A percentile compares a stretch with the other conserved stretches of the same genome.
Evolutionary conservation across 441 rosid species (phyloP).

Genomic region (Raphanus hybrid): DNA sequence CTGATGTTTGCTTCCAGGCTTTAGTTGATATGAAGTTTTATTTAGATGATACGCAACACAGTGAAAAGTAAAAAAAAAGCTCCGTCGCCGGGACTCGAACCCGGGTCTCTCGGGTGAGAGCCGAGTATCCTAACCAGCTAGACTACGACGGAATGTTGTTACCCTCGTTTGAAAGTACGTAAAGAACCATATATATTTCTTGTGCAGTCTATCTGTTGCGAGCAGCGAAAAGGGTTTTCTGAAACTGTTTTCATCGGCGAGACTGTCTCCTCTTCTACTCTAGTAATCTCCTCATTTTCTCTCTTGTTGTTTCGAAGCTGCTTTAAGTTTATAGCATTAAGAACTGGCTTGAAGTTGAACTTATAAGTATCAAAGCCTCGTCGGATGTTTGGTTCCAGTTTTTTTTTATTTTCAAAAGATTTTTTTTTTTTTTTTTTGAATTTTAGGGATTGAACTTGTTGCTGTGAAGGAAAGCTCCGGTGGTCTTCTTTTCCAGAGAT

Average conservation of each 20-base stretch:
- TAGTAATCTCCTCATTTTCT: constrained; percentile 24
- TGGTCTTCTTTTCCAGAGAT: constrained; percentile 46
- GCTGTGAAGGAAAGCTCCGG: constrained; percentile 22
- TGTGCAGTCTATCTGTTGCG: neutral
- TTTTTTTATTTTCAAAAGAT: no score
- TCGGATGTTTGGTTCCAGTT: no score
- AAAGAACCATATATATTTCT: neutral
- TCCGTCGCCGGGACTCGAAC: constrained; percentile 63
- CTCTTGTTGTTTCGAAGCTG: constrained; percentile 1
- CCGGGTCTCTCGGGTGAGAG: constrained; percentile 98
- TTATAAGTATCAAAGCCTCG: no score
- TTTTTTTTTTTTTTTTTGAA: neutral
- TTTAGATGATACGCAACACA: no score
- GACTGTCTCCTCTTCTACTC: neutral
- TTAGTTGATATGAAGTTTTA: no score
- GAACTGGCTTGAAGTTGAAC: no score
- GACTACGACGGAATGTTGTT: constrained; percentile 54
- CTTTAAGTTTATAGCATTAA: no score
- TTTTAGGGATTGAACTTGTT: constrained; percentile 24
- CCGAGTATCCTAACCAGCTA: constrained; percentile 97
- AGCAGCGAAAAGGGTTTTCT: neutral
- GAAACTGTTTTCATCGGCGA: no score
- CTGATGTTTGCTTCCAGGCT: no score
- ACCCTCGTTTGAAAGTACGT: no score
- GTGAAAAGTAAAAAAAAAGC: neutral